These are phyloP conservation scores for Scutellaria baicalensis DNA, from an alignment of 257 asterid genomes.

Conservation along the genomic window DNA sequence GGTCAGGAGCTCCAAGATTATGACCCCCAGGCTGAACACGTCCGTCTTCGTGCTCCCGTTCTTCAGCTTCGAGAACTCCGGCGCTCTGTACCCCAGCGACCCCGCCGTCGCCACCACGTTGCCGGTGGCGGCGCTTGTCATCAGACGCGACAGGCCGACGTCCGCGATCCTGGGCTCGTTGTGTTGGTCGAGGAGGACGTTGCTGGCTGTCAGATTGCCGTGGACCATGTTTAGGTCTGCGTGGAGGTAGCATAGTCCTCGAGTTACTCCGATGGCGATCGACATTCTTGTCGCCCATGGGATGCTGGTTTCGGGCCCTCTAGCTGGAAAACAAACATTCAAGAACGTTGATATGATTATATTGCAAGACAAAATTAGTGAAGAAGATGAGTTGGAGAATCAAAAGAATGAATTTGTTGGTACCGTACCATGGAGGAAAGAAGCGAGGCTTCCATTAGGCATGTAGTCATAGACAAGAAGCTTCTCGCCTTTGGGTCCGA, in stretches of 20 bases:
- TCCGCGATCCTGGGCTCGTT: slow-evolving; percentile 59
- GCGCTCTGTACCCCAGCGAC: slow-evolving; percentile 71
- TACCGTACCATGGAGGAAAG: slow-evolving; percentile 96
- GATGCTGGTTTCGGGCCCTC: slow-evolving; percentile 52
- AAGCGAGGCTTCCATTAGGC: slow-evolving; percentile 86
- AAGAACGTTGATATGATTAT: not conserved
- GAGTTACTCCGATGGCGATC: slow-evolving; percentile 59
- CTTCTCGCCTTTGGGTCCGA: slow-evolving; percentile 98
- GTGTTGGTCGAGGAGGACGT: slow-evolving; percentile 56
- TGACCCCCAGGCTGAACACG: slow-evolving; percentile 79
- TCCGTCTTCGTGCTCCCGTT: slow-evolving; percentile 62
- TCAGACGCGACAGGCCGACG: slow-evolving; percentile 40
- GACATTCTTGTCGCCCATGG: slow-evolving; percentile 75
- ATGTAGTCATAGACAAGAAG: slow-evolving; percentile 90
- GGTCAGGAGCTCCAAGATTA: slow-evolving; percentile 76
- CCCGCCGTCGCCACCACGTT: slow-evolving; percentile 46
- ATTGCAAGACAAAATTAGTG: too few relatives aligned
- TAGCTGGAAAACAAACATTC: slow-evolving; percentile 35
- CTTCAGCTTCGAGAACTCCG: slow-evolving; percentile 72
- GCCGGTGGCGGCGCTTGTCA: slow-evolving; percentile 35
- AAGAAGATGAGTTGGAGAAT: too few relatives aligned
- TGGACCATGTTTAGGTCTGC: slow-evolving; percentile 36
- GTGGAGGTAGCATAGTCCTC: slow-evolving; percentile 68
- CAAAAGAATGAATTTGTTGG: too few relatives aligned
- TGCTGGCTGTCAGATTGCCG: slow-evolving; percentile 55